Conservation (phyloP, 306 rosid species). For the Mimosa pudica region DNA sequence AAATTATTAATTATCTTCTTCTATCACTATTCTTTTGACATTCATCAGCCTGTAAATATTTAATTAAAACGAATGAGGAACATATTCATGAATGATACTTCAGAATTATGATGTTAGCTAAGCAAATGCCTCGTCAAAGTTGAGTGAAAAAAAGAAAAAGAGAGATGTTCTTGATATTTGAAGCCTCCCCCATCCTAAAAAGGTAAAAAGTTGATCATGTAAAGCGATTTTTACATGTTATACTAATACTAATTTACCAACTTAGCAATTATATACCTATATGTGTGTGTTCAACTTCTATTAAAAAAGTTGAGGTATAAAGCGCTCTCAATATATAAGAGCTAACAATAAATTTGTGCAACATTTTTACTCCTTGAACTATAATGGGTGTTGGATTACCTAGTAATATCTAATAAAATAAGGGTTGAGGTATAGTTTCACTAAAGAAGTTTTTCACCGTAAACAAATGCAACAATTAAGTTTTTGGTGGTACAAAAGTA, state of each 20-base stretch:
- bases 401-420: too few species aligned
- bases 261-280: neutral
- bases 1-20: neutral
- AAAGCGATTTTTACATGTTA: neutral
- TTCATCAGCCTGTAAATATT: neutral
- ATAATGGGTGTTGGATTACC: too few species aligned
- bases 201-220: neutral
- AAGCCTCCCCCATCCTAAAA: neutral
- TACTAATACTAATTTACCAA: neutral
- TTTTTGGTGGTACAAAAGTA: too few species aligned
- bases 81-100: conserved; percentile 1
- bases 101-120: neutral
- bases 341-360: too few species aligned
- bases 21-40: neutral
- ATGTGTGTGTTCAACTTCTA: neutral
- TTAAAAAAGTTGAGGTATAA: neutral
- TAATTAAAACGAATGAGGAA: neutral
- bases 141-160: neutral
- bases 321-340: too few species aligned
- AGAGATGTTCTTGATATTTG: neutral
- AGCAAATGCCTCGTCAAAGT: neutral
- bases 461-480: too few species aligned
- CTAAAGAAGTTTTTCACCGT: too few species aligned
- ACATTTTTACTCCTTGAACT: too few species aligned
- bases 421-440: too few species aligned